Percentiles rank a stretch among this genome's conserved stretches.
phyloP scores from a whole-genome alignment of 371 early-diverging fungal genomes.

The Mucor circinelloides region DNA sequence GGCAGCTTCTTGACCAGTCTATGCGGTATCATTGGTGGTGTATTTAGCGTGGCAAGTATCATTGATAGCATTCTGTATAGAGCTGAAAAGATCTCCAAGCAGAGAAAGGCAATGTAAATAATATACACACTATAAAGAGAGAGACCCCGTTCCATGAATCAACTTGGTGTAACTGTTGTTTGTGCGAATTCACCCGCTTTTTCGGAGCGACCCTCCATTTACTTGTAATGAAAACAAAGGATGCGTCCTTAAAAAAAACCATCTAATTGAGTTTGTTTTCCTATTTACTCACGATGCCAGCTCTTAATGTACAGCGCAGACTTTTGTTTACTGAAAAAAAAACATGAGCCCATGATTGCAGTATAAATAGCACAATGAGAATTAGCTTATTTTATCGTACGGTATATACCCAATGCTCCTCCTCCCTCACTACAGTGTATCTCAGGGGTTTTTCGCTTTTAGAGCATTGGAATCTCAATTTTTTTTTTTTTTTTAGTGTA shows the following conservation, averaged over 20 bases:
- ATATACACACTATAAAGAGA: not conserved
- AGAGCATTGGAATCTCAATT: not conserved
- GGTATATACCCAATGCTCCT: not conserved
- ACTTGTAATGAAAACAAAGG: not conserved
- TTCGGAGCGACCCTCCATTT: constrained; percentile 7
- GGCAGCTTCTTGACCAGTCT: constrained; percentile 84
- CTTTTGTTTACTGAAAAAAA: not conserved
- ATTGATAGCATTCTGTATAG: constrained; percentile 85
- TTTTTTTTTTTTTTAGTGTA: not conserved
- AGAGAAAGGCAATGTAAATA: constrained; percentile 24
- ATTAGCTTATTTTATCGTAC: not conserved
- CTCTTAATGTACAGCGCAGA: constrained; percentile 1
- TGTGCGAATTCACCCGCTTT: constrained; percentile 15
- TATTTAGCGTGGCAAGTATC: constrained; percentile 93
- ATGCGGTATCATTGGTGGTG: constrained; percentile 95
- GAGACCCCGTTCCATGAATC: not conserved
- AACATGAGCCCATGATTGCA: not conserved
- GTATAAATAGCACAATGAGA: not conserved
- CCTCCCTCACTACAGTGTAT: not conserved
- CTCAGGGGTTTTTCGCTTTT: not conserved
- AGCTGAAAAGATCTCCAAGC: constrained; percentile 72
- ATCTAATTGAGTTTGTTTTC: not conserved
- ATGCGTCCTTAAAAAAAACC: not conserved
- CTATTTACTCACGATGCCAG: not conserved
- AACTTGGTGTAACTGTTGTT: constrained; percentile 5